A percentile compares a stretch with the other conserved stretches of the same genome.
Evolutionary conservation across 306 rosid species (phyloP).

Genomic region (Trichosanthes cucumerina): DNA sequence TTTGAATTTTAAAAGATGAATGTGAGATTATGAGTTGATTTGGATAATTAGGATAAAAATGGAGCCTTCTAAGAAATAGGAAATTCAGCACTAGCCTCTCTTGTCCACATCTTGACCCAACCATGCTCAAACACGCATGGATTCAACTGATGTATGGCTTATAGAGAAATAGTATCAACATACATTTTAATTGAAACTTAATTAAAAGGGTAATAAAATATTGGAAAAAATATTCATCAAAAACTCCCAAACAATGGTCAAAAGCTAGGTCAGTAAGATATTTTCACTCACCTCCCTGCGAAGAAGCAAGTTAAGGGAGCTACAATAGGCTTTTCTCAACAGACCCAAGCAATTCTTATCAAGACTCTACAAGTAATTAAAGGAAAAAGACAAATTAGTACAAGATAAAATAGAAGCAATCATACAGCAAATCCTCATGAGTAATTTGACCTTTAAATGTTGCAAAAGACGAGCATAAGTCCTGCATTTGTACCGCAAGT

Average conservation of each 20-base stretch:
- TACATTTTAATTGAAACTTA: background rate
- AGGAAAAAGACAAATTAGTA: slow-evolving; percentile 4
- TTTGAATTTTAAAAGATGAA: background rate
- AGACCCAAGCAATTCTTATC: slow-evolving; percentile 68
- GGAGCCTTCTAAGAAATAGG: background rate
- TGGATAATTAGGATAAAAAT: background rate
- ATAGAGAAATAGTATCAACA: background rate
- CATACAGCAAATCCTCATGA: background rate
- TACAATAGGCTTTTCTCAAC: slow-evolving; percentile 71
- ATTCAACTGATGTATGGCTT: background rate
- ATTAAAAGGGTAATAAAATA: background rate
- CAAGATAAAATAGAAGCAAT: background rate
- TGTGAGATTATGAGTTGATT: background rate
- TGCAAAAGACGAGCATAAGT: slow-evolving; percentile 85
- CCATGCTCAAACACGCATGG: background rate
- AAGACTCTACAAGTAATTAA: slow-evolving; percentile 52
- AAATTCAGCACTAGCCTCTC: background rate
- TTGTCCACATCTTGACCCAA: background rate
- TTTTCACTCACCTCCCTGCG: slow-evolving; percentile 71
- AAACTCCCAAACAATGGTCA: background rate
- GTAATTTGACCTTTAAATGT: slow-evolving; percentile 61
- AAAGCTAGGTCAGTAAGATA: background rate
- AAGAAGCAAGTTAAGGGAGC: slow-evolving; percentile 88
- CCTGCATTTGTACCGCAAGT: slow-evolving; percentile 82
- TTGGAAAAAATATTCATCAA: background rate